Evolutionary conservation across 495 filamentous ascomycete species (phyloP).

Genomic region (Penicillium waksmanii): DNA sequence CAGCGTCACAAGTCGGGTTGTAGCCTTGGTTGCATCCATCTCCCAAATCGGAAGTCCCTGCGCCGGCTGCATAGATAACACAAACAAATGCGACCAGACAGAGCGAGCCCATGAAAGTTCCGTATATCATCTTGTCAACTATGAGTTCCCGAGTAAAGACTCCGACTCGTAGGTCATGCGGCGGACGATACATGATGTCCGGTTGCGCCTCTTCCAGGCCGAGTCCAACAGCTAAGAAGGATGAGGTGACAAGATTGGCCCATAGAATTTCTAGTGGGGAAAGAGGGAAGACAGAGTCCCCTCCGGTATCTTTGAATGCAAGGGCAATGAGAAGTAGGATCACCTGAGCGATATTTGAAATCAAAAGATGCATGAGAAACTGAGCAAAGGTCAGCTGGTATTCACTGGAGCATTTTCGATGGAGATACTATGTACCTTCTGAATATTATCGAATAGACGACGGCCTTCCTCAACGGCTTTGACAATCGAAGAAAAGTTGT

Average conservation of each 20-base stretch:
- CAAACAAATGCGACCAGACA: constrained; percentile 71
- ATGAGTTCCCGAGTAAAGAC: constrained; percentile 75
- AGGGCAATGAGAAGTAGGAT: constrained; percentile 71
- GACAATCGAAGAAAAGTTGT: constrained; percentile 82
- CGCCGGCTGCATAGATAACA: constrained; percentile 65
- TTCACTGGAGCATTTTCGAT: too few relatives aligned
- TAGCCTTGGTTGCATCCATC: constrained; percentile 66
- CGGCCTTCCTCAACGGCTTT: constrained; percentile 74
- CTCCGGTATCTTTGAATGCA: constrained; percentile 66
- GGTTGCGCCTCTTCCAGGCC: constrained; percentile 68
- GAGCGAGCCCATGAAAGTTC: constrained; percentile 66
- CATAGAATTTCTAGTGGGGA: constrained; percentile 76
- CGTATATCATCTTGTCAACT: constrained; percentile 75
- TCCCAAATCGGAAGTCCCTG: constrained; percentile 63
- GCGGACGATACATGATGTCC: constrained; percentile 72
- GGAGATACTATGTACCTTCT: constrained; percentile 53
- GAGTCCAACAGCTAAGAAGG: constrained; percentile 74
- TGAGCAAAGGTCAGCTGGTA: constrained; percentile 5
- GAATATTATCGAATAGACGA: constrained; percentile 78
- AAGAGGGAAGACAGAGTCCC: constrained; percentile 73
- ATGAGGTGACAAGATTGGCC: constrained; percentile 79
- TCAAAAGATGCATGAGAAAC: constrained; percentile 74
- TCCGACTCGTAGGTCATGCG: constrained; percentile 65
- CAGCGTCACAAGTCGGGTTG: constrained; percentile 57
- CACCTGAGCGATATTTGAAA: constrained; percentile 76